Base-by-base conservation (phyloP, 768 basidiomycete species). In the Kwoniella dendrophila region DNA sequence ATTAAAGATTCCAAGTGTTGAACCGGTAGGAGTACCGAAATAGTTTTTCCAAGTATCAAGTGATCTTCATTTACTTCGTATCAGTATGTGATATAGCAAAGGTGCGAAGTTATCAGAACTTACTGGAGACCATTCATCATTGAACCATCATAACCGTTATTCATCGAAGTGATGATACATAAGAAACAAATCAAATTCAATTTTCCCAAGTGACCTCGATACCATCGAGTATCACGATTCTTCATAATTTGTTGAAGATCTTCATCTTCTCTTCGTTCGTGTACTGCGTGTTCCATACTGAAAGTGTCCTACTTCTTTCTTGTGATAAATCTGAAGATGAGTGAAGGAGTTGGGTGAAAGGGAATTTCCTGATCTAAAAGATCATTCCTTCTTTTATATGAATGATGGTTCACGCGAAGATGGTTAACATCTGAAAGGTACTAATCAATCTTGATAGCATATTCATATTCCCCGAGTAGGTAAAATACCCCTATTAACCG, bases 151-250 rank as follows among this genome's bases (percentile, higher is more conserved):
- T 87, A 82, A 26, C 88, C 88, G 76, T 88, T 88, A 50, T 84
- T 83, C 14, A 83, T 80, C 18, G 86, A 84, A 16, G 87, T 87
- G 58, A 88, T 77, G n/a, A 89, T 81, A 1, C 87, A 86, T 16
- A 88, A 79, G 16, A 86, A 34, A 51, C 53, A 44, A 24, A 74
- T 67, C 50, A 61, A 20, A 44, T 68, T 74, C 52, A 71, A 59
- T 34, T 64, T 62, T 1, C 44, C 53, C 5, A 69, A 66, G 20
- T 51, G 53, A 20, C 70, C 70, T 8, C 48, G 44, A 50, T 68
- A 74, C 68, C 68, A 74, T 38, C 62, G 56, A 20, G 65, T 69
- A 38, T 73, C 63, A n/a, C 72, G 60, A 29, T 59, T 41, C 26
- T 50, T 51, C 57, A 59, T 59, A 36, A 59, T 59, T 36, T 34